Evolutionary conservation across 208 protist genomes (phyloP).

Genomic region (Leishmania amazonensis): DNA sequence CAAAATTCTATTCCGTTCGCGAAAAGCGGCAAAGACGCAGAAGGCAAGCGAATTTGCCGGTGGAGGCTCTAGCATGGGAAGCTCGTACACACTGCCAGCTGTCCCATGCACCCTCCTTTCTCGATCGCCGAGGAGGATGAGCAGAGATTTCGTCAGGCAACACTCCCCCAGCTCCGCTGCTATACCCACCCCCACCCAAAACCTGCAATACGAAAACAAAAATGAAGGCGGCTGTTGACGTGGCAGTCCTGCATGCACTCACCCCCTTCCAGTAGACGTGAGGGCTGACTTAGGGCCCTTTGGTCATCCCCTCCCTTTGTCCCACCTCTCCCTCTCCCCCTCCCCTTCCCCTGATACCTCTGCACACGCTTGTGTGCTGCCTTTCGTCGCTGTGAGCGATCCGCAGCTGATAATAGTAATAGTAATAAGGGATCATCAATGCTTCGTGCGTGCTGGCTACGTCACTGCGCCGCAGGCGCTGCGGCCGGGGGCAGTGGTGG

Average conservation of each 20-base stretch:
- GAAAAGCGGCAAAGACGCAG: not conserved
- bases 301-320: not conserved
- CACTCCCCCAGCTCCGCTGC: not conserved
- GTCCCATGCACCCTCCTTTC: not conserved
- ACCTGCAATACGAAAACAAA: not conserved
- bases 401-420: not conserved
- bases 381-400: not conserved
- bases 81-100: not conserved
- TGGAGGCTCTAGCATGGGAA: not conserved
- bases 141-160: not conserved
- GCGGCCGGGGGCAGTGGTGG: conserved; percentile 12
- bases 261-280: not conserved
- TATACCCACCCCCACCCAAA: not conserved
- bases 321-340: too few relatives aligned
- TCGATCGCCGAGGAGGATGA: not conserved
- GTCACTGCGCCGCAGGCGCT: conserved; percentile 30
- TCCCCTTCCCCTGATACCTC: not conserved
- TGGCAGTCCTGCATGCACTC: not conserved
- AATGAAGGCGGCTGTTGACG: not conserved
- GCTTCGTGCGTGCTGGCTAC: conserved; percentile 41
- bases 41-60: not conserved
- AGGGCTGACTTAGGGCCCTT: not conserved
- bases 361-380: not conserved
- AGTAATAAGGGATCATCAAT: conserved; percentile 20
- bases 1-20: not conserved